Evolutionary conservation across 768 basidiomycete genomes (phyloP), one percentile per base, ranked within the genome.

Genomic region (Pholiota microspora): DNA sequence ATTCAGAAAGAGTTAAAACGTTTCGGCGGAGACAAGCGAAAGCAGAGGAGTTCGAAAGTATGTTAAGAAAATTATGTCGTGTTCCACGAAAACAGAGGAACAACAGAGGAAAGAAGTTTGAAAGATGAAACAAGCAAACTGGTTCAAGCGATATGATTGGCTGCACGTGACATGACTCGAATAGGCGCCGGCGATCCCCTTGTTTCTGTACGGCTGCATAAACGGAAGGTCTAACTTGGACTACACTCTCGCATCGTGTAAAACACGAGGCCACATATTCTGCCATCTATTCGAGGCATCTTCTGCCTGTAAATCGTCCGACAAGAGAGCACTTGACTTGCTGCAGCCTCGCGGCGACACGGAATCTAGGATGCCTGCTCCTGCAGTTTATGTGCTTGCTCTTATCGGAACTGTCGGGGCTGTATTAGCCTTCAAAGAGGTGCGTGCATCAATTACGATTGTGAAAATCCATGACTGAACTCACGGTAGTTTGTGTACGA

Each of bases 401-500:
- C 72, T 78, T n/a, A 62, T 85, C 21, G 76, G 74, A 13, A 70
- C 77, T 2, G 70, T 80, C 21, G 84, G 79, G 29, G 82, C 76
- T 16, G 73, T 65, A 0, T n/a, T 78, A 35, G 82, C 76, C 0
- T 84, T 87, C 69, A 80, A 83, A 60, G 78, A 86, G 76, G 85
- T 85, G 51, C 36, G 59, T 55, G 13, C 18, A 31, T 31, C 16
- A 10, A 27, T 13, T 42, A 13, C 13, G 13, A 46, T 28, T 35
- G n/a, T n/a, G n/a, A 32, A 36, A 34, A 12, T 34, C 27, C 23
- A 28, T 27, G 27, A 28, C 35, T 45, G 51, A 45, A 23, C 24
- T 36, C 44, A 29, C 18, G 56, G 7, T 49, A 89, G 86, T 82
- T 83, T 52, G 79, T 89, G 25, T 88, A 86, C 54, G 85, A 85